These are phyloP conservation scores for Exserohilum turcica DNA, from an alignment of 2,329 filamentous ascomycete genomes.

Conservation along the genomic window DNA sequence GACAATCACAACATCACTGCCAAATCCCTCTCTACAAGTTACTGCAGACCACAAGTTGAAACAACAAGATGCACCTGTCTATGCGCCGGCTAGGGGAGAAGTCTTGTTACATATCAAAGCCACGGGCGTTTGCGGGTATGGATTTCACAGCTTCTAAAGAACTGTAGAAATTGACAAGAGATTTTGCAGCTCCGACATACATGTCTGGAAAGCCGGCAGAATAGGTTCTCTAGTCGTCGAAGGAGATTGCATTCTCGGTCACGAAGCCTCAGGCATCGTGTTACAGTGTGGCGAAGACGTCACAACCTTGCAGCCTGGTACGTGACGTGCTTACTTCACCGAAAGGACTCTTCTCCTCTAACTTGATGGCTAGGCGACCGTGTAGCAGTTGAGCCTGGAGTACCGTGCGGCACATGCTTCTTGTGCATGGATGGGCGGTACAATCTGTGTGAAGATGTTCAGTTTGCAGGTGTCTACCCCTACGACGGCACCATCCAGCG, in stretches of 20 bases:
- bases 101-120: slow-evolving; percentile 66
- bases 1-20: slow-evolving; percentile 32
- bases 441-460: slow-evolving; percentile 67
- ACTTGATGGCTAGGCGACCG: slow-evolving; percentile 57
- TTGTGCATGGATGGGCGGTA: slow-evolving; percentile 65
- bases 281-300: slow-evolving; percentile 63
- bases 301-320: slow-evolving; percentile 55
- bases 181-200: slow-evolving; percentile 63
- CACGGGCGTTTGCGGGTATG: slow-evolving; percentile 67
- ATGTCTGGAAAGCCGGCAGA: slow-evolving; percentile 69
- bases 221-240: slow-evolving; percentile 68
- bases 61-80: slow-evolving; percentile 61
- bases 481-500: slow-evolving; percentile 65
- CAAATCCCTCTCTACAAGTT: slow-evolving; percentile 63
- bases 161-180: not conserved
- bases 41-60: slow-evolving; percentile 66
- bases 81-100: slow-evolving; percentile 59
- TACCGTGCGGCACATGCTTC: slow-evolving; percentile 66
- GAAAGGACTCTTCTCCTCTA: not conserved
- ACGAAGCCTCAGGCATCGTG: slow-evolving; percentile 67
- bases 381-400: slow-evolving; percentile 69
- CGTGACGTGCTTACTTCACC: not conserved
- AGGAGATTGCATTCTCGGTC: slow-evolving; percentile 68
- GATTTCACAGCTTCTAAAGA: no score
- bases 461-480: slow-evolving; percentile 66